A percentile compares a stretch with the other conserved stretches of the same genome.
phyloP scores from a whole-genome alignment of 768 basidiomycete genomes.

The Leccinum uliginosum region DNA sequence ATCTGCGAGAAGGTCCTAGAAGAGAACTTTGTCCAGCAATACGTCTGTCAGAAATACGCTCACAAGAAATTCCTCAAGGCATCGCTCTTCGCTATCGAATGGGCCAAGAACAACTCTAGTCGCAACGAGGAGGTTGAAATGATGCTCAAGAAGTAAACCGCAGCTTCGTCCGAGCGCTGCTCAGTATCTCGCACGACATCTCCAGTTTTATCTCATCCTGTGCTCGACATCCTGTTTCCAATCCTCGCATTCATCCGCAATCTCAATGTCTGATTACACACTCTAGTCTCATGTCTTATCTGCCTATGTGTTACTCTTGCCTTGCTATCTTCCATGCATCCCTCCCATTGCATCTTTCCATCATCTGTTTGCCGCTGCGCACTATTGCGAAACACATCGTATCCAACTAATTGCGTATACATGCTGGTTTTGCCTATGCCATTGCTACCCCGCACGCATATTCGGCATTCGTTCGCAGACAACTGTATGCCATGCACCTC shows the following conservation, averaged over 20 bases:
- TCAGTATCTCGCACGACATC: constrained; percentile 22
- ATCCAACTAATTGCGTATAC: constrained; percentile 30
- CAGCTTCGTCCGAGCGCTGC: constrained; percentile 9
- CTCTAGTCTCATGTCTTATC: constrained; percentile 33
- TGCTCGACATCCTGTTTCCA: constrained; percentile 36
- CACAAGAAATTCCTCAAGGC: constrained; percentile 98
- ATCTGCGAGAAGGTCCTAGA: constrained; percentile 82
- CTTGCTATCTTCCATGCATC: constrained; percentile 37
- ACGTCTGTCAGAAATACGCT: constrained; percentile 94
- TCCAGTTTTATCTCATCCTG: constrained; percentile 25
- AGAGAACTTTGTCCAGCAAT: constrained; percentile 72
- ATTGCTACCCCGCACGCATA: constrained; percentile 14
- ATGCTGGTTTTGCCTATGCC: constrained; percentile 33
- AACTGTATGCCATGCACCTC: constrained; percentile 25
- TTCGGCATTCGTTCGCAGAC: constrained; percentile 19
- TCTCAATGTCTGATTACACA: constrained; percentile 38
- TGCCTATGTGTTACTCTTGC: constrained; percentile 34
- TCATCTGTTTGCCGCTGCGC: constrained; percentile 27
- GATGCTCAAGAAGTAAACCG: constrained; percentile 30
- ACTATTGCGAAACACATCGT: constrained; percentile 34
- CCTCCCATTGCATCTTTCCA: constrained; percentile 18
- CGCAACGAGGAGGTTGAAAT: constrained; percentile 30
- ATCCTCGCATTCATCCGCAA: constrained; percentile 31
- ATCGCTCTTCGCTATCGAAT: constrained; percentile 69
- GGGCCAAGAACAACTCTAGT: constrained; percentile 53